Evolutionary conservation across 73 alveolate species (phyloP).

Genomic region (Symbiodinium natans): DNA sequence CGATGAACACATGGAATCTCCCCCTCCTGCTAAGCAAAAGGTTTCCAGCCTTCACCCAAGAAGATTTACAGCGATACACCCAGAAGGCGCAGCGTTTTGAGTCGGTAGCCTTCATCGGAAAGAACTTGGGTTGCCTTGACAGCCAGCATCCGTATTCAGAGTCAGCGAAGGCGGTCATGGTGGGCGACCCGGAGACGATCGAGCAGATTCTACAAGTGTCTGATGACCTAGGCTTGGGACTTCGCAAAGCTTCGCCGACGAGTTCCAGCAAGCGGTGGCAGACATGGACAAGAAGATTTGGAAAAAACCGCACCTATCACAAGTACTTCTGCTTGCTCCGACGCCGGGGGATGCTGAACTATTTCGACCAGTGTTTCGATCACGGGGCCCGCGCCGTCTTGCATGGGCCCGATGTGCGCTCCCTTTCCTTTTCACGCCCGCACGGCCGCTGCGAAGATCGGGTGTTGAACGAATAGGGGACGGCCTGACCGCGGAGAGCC

Average conservation of each 20-base stretch:
- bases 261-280: conserved; percentile 10
- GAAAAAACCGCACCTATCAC: neutral
- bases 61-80: neutral
- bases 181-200: neutral
- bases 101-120: neutral
- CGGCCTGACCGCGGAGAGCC: too few species aligned
- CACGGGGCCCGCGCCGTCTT: neutral
- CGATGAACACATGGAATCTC: too few species aligned
- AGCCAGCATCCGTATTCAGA: neutral
- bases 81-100: conserved; percentile 3
- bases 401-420: neutral
- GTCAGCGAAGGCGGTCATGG: neutral
- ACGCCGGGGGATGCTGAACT: neutral
- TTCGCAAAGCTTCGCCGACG: neutral
- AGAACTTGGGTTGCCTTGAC: conserved; percentile 15
- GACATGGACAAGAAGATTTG: conserved; percentile 11
- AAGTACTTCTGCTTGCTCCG: neutral
- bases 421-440: neutral
- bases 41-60: conserved; percentile 2
- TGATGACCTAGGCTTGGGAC: neutral
- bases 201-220: conserved; percentile 1
- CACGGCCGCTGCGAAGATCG: neutral
- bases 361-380: neutral
- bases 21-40: neutral
- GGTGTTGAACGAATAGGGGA: too few species aligned